Conservation (phyloP, 2,329 filamentous ascomycete species). For the Aspergillus nomiae region DNA sequence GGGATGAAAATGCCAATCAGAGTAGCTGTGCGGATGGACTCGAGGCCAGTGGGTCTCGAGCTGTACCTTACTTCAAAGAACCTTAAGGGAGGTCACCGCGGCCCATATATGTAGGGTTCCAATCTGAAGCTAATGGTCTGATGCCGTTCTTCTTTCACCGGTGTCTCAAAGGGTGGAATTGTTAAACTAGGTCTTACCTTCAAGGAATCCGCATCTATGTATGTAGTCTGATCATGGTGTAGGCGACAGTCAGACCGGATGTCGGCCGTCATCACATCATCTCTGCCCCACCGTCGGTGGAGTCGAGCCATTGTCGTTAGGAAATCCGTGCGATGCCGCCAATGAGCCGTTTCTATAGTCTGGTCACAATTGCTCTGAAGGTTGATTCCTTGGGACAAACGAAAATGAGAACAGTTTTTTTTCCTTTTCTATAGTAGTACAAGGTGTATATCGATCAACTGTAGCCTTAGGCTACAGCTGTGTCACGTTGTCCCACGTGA, state of each 20-base stretch:
- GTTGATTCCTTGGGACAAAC: background rate
- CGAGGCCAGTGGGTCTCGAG: conserved; percentile 19
- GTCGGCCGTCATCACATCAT: background rate
- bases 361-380: background rate
- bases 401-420: background rate
- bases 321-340: background rate
- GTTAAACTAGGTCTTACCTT: background rate
- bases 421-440: background rate
- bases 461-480: background rate
- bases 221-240: background rate
- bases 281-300: background rate
- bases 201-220: background rate
- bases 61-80: conserved; percentile 6
- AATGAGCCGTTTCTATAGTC: background rate
- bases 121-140: background rate
- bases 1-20: conserved; percentile 16
- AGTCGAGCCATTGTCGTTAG: background rate
- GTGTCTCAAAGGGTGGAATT: background rate
- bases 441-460: background rate
- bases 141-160: background rate
- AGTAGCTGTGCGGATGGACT: conserved; percentile 11
- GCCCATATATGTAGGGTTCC: background rate
- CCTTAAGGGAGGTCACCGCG: conserved; percentile 12
- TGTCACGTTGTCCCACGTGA: background rate
- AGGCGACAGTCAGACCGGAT: background rate